A percentile compares a stretch with the other conserved stretches of the same genome.
These are phyloP conservation scores for Boletus tomentosulus DNA, from an alignment of 768 basidiomycete species.

Conservation along the genomic window DNA sequence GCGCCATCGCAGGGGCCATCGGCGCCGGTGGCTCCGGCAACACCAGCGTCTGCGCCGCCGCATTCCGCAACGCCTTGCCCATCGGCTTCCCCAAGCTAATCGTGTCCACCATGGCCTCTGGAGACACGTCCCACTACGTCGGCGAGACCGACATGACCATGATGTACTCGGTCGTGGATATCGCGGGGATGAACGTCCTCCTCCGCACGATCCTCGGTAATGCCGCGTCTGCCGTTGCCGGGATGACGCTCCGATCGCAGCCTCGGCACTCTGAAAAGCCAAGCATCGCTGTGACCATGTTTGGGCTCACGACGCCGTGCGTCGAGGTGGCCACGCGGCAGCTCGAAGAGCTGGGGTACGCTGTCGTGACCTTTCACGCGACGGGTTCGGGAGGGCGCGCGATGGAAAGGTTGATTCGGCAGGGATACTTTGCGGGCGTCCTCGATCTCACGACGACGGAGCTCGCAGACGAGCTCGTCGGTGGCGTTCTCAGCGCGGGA, in stretches of 20 bases:
- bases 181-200: conserved; percentile 27
- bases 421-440: conserved; percentile 25
- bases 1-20: conserved; percentile 20
- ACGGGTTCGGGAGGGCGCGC: conserved; percentile 27
- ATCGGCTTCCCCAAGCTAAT: conserved; percentile 30
- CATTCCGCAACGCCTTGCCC: conserved; percentile 20
- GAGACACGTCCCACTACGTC: conserved; percentile 24
- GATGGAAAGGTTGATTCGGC: conserved; percentile 29
- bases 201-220: conserved; percentile 22
- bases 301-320: conserved; percentile 25
- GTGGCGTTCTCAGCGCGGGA: conserved; percentile 27
- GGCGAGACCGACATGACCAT: conserved; percentile 31
- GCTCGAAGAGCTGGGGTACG: conserved; percentile 23
- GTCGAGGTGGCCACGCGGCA: conserved; percentile 16
- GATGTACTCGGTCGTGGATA: conserved; percentile 31
- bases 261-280: not conserved
- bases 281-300: conserved; percentile 25
- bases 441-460: conserved; percentile 33
- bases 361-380: conserved; percentile 24
- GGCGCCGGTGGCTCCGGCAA: conserved; percentile 25
- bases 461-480: conserved; percentile 30
- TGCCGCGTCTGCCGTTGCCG: conserved; percentile 25
- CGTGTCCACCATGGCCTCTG: conserved; percentile 32
- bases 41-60: conserved; percentile 20
- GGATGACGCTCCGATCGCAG: conserved; percentile 19